Evolutionary conservation across 2,329 filamentous ascomycete genomes (phyloP).

Genomic region (Juglanconis oblonga): DNA sequence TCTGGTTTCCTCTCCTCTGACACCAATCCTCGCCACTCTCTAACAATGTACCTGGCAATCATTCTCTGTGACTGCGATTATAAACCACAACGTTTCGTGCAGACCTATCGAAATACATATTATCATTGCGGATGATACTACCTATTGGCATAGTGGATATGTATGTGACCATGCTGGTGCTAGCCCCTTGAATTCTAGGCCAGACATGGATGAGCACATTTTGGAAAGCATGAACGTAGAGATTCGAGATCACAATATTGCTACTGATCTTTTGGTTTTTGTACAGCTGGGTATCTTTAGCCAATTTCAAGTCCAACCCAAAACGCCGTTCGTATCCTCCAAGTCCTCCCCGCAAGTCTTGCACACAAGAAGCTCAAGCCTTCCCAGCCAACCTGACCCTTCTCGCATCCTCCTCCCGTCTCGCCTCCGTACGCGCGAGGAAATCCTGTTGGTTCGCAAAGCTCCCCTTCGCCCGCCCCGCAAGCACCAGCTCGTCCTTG

Average conservation of each 20-base stretch:
- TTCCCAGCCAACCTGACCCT: constrained; percentile 46
- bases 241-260: not conserved
- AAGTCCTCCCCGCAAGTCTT: not conserved
- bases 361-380: constrained; percentile 16
- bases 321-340: not conserved
- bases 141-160: not conserved
- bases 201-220: too few relatives aligned
- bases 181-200: too few relatives aligned
- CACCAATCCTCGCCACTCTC: too few relatives aligned
- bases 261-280: not conserved
- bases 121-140: too few relatives aligned
- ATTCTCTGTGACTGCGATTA: too few relatives aligned
- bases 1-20: not conserved
- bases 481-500: constrained; percentile 64
- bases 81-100: too few relatives aligned
- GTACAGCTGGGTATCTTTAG: constrained; percentile 10
- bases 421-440: constrained; percentile 60
- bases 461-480: constrained; percentile 62
- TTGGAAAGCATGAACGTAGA: too few relatives aligned
- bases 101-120: too few relatives aligned
- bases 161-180: not conserved
- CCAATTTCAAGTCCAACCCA: not conserved
- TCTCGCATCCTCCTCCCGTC: constrained; percentile 59
- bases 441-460: constrained; percentile 64
- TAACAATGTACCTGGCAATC: too few relatives aligned